A percentile compares a stretch with the other conserved stretches of the same genome.
These are phyloP conservation scores for Diaporthe destruens DNA, from an alignment of 2,329 filamentous ascomycete genomes.

Conservation along the genomic window DNA sequence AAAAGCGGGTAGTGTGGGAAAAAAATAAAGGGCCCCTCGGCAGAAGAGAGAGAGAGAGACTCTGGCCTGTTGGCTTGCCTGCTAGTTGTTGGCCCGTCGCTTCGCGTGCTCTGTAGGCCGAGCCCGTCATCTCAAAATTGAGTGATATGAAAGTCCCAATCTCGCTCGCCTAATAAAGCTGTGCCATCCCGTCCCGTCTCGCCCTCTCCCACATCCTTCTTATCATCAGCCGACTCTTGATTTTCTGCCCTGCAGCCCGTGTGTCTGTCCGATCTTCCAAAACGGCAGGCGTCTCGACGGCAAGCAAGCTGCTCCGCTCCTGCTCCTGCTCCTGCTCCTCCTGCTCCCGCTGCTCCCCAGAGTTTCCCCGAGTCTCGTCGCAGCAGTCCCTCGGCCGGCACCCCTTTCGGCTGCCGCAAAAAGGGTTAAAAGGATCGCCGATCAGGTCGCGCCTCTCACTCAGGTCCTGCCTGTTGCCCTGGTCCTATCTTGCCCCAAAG, in stretches of 20 bases:
- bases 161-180: background rate
- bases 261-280: constrained; percentile 26
- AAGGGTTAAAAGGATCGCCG: constrained; percentile 26
- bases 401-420: constrained; percentile 28
- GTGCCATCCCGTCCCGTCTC: constrained; percentile 5
- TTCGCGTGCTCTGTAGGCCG: constrained; percentile 21
- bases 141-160: constrained; percentile 32
- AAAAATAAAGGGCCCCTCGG: constrained; percentile 4
- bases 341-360: background rate
- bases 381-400: too few species aligned
- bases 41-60: too few species aligned
- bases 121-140: constrained; percentile 28
- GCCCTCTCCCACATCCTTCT: constrained; percentile 2
- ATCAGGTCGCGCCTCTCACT: constrained; percentile 15
- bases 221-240: background rate
- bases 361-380: background rate
- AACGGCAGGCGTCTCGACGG: constrained; percentile 25
- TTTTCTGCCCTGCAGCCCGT: background rate
- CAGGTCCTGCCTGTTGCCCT: background rate
- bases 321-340: too few species aligned
- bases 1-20: constrained; percentile 1
- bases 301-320: background rate
- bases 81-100: constrained; percentile 1
- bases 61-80: too few species aligned
- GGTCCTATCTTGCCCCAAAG: constrained; percentile 1